Base-by-base conservation (phyloP, 148 eudicot species). In the Amaranthus cruentus region DNA sequence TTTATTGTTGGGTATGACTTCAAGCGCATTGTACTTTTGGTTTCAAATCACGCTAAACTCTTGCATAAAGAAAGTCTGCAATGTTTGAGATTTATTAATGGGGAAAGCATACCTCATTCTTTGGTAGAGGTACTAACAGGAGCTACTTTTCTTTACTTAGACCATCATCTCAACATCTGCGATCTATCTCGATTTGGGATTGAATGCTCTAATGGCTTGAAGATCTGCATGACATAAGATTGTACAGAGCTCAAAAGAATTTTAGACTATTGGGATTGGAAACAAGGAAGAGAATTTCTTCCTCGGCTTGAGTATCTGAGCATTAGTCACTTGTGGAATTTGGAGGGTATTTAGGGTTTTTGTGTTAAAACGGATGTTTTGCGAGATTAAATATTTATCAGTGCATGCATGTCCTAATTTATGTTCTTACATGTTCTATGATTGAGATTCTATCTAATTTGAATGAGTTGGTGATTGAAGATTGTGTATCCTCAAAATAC, bases 1-100 rank as follows among this genome's bases (percentile, higher is more conserved):
- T 66, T 81, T 75, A 47, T 71, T 55, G 79, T 81, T 55, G 84
- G 84, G 47, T 70, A 47, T 38, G 78, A 78, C 55, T 73, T 70
- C 66, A 78, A 78, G 38, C 78, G 71, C 48, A 13, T 63, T 10
- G 52, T 75, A 43, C 66, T 76, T 60, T 75, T 58, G 43, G 66
- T 75, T 75, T 54, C 76, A 0, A 15, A 43, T 9, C 74, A 81
- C 18, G 74, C 62, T 47, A 76, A 78, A 54, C 6, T 75, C 42
- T 68, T 38, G 52, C 55, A 70, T 60, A 71, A 59, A 11, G 73
- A 69, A 42, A 56, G 69, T 15, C 60, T 70, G 13, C 81, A 79
- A 55, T 59, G 84, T 64, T 47, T 81, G 69, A 81, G 81, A 51
- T 81, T 58, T 49, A 79, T 81, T 52, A 81, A 78, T 75, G 84